Evolutionary conservation across 192 early-diverging fungal species (phyloP).

Genomic region (Coemansia furcata): DNA sequence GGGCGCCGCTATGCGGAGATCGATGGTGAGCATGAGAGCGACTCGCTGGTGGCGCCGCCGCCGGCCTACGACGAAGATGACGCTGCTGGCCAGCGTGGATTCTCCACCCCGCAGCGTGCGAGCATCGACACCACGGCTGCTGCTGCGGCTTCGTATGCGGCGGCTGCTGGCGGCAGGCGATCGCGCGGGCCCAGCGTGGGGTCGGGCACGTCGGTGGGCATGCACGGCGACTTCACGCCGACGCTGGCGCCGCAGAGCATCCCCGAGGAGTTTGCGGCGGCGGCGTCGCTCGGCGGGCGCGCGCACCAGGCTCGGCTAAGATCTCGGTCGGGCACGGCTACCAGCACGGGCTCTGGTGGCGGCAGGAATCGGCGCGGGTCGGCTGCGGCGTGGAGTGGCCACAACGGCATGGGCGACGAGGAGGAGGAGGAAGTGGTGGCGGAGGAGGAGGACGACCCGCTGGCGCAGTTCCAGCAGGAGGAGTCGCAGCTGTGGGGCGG

Average conservation of each 20-base stretch:
- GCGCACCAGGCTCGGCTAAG: conserved; percentile 7
- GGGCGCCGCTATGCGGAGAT: background rate
- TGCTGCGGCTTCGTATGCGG: conserved; percentile 1
- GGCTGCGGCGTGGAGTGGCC: background rate
- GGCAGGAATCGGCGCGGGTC: conserved; percentile 8
- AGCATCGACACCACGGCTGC: conserved; percentile 28
- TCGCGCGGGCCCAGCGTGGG: conserved; percentile 43
- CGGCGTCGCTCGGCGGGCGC: background rate
- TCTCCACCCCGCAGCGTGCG: conserved; percentile 34
- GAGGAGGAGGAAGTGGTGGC: background rate
- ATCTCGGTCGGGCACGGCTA: conserved; percentile 35
- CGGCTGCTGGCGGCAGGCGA: conserved; percentile 11
- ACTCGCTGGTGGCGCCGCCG: background rate
- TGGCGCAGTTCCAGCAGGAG: conserved; percentile 52
- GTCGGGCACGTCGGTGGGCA: conserved; percentile 23
- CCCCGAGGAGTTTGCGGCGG: conserved; percentile 7
- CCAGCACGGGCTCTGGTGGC: conserved; percentile 19
- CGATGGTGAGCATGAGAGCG: background rate
- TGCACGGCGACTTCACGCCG: conserved; percentile 43
- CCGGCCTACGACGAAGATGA: conserved; percentile 7
- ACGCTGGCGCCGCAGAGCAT: conserved; percentile 34
- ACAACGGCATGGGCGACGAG: conserved; percentile 2
- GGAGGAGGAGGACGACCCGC: conserved; percentile 30
- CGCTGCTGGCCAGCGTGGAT: conserved; percentile 23
- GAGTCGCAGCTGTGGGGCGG: conserved; percentile 53